Conservation (phyloP, 2,329 filamentous ascomycete genomes). For the Dactylellina parvicollis region DNA sequence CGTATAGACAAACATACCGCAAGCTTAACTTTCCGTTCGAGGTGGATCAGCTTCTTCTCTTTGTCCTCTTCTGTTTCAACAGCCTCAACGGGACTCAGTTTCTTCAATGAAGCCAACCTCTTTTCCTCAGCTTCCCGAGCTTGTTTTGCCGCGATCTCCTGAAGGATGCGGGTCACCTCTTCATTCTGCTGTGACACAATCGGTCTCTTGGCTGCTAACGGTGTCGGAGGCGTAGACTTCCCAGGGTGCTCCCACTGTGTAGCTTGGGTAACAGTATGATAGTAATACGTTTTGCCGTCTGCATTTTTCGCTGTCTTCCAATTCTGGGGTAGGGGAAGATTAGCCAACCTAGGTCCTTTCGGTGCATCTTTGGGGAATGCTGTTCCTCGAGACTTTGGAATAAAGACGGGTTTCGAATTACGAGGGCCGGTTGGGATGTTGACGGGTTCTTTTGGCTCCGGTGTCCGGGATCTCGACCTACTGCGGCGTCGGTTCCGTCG, state of each 20-base stretch:
- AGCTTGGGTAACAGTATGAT: slow-evolving; percentile 20
- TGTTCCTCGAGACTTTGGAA: slow-evolving; percentile 33
- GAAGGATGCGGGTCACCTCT: slow-evolving; percentile 14
- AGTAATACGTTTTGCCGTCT: slow-evolving; percentile 40
- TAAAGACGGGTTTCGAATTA: slow-evolving; percentile 35
- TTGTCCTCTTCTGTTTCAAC: slow-evolving; percentile 39
- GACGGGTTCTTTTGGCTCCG: slow-evolving; percentile 36
- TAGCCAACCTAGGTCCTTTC: slow-evolving; percentile 26
- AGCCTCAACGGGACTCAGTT: slow-evolving; percentile 23
- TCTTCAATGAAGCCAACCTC: slow-evolving; percentile 11
- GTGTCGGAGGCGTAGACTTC: slow-evolving; percentile 15
- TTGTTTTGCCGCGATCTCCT: slow-evolving; percentile 19
- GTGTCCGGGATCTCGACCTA: slow-evolving; percentile 41
- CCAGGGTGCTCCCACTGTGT: slow-evolving; percentile 46
- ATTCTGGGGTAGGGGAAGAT: slow-evolving; percentile 21
- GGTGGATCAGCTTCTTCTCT: slow-evolving; percentile 20
- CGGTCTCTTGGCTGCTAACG: not conserved
- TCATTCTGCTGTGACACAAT: slow-evolving; percentile 24
- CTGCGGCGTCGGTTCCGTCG: slow-evolving; percentile 39
- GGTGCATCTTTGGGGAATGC: slow-evolving; percentile 47
- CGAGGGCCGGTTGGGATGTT: slow-evolving; percentile 45
- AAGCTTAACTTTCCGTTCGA: slow-evolving; percentile 42
- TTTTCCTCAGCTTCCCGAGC: slow-evolving; percentile 12
- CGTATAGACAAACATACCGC: slow-evolving; percentile 24
- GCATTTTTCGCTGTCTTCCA: slow-evolving; percentile 40